Evolutionary conservation across 306 rosid species (phyloP), one percentile per base, ranked within the genome.

Genomic region (Oemleria cerasiformis): DNA sequence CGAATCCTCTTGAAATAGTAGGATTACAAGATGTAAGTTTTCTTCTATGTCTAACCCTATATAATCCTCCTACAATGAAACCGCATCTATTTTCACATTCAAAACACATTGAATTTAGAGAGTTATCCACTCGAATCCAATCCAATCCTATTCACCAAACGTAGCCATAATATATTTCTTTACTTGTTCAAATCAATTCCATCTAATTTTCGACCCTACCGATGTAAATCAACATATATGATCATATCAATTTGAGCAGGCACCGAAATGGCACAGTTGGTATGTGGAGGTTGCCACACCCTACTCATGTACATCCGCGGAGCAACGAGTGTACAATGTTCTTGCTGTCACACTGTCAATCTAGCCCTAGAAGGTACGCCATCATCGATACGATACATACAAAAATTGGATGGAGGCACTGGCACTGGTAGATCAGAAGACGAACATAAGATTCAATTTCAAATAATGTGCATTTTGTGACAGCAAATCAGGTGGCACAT

Each of bases 401-500:
- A n/a, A n/a, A n/a, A n/a, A n/a, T n/a, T n/a, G n/a, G n/a, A n/a
- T n/a, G n/a, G n/a, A n/a, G n/a, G n/a, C n/a, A n/a, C n/a, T n/a
- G n/a, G n/a, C n/a, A n/a, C n/a, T n/a, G n/a, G n/a, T n/a, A n/a
- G n/a, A n/a, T 25, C n/a, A 6, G 30, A 0, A 38, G n/a, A 51
- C 49, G 63, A 45, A 76, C 36, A 57, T 72, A 68, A 64, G 59
- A 65, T 63, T 67, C 63, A 78, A 25, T 25, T 25, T 25, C 30
- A 25, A 25, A 25, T 25, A 47, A 34, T 74, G 70, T 74, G 23
- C 50, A 47, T 74, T 25, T 40, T 63, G 72, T 76, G 57, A 80
- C 98, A 95, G 99, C 97, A 68, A 95, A 95, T 82, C 99, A 95
- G 86, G 96, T 95, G 72, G 99, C 99, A 59, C 99, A 95, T 73